Evolutionary conservation across 352 stramenopile genomes (phyloP).

Genomic region (Phytophthora sojae): DNA sequence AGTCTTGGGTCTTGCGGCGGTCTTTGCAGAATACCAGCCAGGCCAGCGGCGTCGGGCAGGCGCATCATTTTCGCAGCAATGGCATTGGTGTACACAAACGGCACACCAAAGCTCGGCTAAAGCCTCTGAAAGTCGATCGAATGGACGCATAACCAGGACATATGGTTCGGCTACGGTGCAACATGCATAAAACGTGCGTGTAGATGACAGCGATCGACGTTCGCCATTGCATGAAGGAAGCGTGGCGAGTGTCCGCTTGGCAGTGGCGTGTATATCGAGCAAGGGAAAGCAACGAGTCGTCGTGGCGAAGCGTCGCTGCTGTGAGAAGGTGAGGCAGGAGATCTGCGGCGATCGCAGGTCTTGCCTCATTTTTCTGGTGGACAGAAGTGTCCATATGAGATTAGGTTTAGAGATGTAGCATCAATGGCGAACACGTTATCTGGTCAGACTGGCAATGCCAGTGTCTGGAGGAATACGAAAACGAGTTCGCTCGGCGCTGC

Average conservation of each 20-base stretch:
- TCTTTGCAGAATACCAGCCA: conserved; percentile 42
- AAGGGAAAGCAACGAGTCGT: background rate
- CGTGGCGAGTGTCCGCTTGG: background rate
- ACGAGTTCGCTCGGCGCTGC: too few relatives aligned
- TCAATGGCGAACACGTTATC: background rate
- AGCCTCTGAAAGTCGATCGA: conserved; percentile 25
- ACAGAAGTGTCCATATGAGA: conserved; percentile 1
- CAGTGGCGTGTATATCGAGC: background rate
- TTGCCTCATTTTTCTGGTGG: background rate
- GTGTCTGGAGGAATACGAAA: too few relatives aligned
- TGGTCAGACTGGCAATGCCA: too few relatives aligned
- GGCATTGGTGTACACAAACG: conserved; percentile 34
- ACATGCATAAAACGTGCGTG: conserved; percentile 5
- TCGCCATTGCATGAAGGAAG: background rate
- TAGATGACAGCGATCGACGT: conserved; percentile 2
- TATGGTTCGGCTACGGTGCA: background rate
- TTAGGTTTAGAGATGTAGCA: background rate
- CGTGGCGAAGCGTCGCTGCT: background rate
- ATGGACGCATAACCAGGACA: background rate
- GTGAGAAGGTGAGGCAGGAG: background rate
- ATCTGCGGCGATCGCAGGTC: background rate
- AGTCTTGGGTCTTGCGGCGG: conserved; percentile 24
- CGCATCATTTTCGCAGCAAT: conserved; percentile 26
- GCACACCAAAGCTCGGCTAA: conserved; percentile 35
- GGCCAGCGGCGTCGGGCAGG: background rate